Evolutionary conservation across 2,329 filamentous ascomycete species (phyloP), one percentile per base, ranked within the genome.

Genomic region (Ambrosiella cleistominuta): DNA sequence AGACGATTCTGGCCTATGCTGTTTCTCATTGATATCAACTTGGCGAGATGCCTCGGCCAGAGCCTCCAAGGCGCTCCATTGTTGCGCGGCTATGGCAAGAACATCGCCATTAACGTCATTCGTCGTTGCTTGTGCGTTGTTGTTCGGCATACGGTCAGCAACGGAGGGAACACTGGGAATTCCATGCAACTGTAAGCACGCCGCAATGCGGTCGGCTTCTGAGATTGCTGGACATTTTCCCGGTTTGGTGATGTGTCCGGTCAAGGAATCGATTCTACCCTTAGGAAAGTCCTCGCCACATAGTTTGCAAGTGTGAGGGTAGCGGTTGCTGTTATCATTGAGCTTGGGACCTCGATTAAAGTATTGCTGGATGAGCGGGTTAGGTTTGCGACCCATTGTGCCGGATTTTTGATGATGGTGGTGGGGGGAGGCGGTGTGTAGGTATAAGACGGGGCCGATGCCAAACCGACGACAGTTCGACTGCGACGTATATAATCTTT

Each of bases 241-340:
- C 12, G 51, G 56, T 69, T 90, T 93, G 57, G 87, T 83, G 58
- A 95, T 77, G 67, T 96, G 90, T 62, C 78, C 83, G 49, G 82
- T 85, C 61, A 96, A 72, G 65, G 81, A 87, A 66, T 96, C 90
- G 66, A 88, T 85, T 62, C 90, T 82, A 61, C 90, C 90, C 68
- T 95, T 95, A 62, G 88, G 86, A 62, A 95, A 95, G 69, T 86
- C 85, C 70, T 93, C 86, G 63, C 88, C 88, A 68, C 88, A 95
- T 63, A 82, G 78, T 69, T 86, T 91, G 79, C 89, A 95, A 11
- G 86, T 93, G 67, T 95, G 88, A 65, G 88, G 83, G 67, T 96
- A 96, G 60, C 90, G 82, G 69, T 95, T 95, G 73, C 87, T 93
- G 63, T 86, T 85, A 71, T 95, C 88, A 67, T 85, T 82, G 65